A percentile compares a stretch with the other conserved stretches of the same genome.
These are phyloP conservation scores for Triticum monococcum DNA, from an alignment of 176 grass and related monocot genomes.

Conservation along the genomic window DNA sequence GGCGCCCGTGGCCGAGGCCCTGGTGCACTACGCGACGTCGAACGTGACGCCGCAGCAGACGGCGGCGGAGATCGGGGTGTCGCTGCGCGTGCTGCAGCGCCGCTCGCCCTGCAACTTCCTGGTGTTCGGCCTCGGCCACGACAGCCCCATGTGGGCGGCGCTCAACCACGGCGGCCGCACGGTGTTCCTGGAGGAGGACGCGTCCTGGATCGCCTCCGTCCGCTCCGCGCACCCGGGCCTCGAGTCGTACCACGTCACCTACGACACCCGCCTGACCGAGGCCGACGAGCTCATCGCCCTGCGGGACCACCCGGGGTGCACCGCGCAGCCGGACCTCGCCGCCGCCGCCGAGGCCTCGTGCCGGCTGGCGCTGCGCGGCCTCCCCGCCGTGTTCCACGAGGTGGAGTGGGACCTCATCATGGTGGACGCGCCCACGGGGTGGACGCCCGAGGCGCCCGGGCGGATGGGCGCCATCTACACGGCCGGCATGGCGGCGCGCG, in stretches of 20 bases:
- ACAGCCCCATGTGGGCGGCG: conserved; percentile 78
- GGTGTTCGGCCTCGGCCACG: conserved; percentile 58
- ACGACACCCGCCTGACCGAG: conserved; percentile 56
- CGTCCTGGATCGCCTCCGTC: conserved; percentile 64
- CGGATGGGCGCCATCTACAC: conserved; percentile 86
- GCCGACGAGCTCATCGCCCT: conserved; percentile 43
- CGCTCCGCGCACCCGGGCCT: conserved; percentile 38
- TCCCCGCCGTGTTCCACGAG: conserved; percentile 40
- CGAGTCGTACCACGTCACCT: conserved; percentile 76
- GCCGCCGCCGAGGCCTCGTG: background rate
- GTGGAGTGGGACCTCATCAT: conserved; percentile 70
- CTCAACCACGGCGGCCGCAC: conserved; percentile 90
- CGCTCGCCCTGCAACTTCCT: conserved; percentile 74
- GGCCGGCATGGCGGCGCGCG: conserved; percentile 73
- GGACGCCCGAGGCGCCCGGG: conserved; percentile 60
- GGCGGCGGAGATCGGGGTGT: conserved; percentile 46
- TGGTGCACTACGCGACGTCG: conserved; percentile 57
- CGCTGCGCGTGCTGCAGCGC: conserved; percentile 39
- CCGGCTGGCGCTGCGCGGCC: conserved; percentile 37
- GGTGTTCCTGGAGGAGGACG: conserved; percentile 93
- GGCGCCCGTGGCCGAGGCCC: conserved; percentile 36
- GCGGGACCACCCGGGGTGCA: conserved; percentile 25
- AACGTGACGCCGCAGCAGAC: conserved; percentile 64
- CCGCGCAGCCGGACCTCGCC: conserved; percentile 23
- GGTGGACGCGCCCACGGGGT: conserved; percentile 86